Conservation (phyloP, 305 asterid species). For the Fraxinus dipetala region DNA sequence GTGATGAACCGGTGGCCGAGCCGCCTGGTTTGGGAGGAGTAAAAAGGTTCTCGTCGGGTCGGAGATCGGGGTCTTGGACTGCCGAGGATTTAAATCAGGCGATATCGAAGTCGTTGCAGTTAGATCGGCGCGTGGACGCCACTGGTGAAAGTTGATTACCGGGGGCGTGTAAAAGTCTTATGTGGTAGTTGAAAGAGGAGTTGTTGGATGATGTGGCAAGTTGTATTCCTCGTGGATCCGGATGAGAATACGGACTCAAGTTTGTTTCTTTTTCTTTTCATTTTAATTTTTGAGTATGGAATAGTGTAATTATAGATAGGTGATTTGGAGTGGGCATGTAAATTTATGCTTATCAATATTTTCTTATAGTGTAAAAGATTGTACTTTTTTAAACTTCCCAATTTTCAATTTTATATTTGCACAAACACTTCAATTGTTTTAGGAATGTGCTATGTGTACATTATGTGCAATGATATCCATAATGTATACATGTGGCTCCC, state of each 20-base stretch:
- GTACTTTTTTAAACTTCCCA: background rate
- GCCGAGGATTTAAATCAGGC: conserved; percentile 50
- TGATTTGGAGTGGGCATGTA: background rate
- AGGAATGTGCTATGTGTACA: too few species aligned
- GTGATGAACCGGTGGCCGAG: conserved; percentile 38
- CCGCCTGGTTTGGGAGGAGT: conserved; percentile 67
- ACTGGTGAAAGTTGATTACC: background rate
- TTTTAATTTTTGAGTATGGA: background rate
- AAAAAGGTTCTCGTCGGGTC: conserved; percentile 61
- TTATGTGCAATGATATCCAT: too few species aligned
- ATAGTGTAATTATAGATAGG: background rate
- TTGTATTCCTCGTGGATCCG: conserved; percentile 13
- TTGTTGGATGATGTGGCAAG: conserved; percentile 27
- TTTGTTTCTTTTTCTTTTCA: background rate
- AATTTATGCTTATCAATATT: background rate
- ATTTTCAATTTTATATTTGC: background rate
- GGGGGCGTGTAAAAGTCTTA: conserved; percentile 22
- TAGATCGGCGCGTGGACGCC: conserved; percentile 15
- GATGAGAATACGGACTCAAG: conserved; percentile 6
- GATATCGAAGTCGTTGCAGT: conserved; percentile 8
- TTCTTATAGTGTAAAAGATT: background rate
- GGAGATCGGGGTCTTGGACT: conserved; percentile 56
- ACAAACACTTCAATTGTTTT: too few species aligned
- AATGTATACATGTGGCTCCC: too few species aligned
- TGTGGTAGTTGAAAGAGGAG: conserved; percentile 3